These are phyloP conservation scores for Eugenia klotzschiana DNA, from an alignment of 441 rosid genomes.

Conservation along the genomic window DNA sequence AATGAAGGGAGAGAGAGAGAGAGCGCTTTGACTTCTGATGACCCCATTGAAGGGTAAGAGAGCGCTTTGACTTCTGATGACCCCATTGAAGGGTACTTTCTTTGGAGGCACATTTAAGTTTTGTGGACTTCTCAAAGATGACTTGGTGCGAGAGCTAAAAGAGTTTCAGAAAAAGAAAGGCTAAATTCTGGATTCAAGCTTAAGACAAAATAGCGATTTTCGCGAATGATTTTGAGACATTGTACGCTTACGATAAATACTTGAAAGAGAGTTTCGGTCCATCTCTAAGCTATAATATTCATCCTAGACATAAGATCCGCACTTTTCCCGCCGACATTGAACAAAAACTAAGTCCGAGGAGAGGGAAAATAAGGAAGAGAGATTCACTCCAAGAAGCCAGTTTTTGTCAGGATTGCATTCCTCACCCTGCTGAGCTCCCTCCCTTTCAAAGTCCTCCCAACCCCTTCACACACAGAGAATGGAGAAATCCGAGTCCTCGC, in stretches of 20 bases:
- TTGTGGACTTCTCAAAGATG: neutral
- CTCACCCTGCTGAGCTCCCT: slow-evolving; percentile 92
- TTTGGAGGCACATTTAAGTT: neutral
- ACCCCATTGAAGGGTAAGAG: too few species aligned
- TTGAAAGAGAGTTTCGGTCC: neutral
- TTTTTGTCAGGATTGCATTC: slow-evolving; percentile 73
- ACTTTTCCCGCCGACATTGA: neutral
- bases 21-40: too few species aligned
- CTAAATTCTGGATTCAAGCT: neutral
- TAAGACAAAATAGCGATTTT: neutral
- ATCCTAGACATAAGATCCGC: neutral
- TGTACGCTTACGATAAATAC: neutral
- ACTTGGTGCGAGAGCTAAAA: neutral
- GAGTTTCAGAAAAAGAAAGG: neutral
- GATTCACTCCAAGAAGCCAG: slow-evolving; percentile 75
- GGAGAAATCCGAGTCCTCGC: slow-evolving; percentile 76
- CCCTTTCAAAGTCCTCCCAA: slow-evolving; percentile 93
- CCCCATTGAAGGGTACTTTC: neutral
- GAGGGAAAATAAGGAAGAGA: neutral
- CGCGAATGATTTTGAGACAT: neutral
- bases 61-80: too few species aligned
- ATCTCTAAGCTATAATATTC: neutral
- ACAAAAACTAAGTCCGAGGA: neutral
- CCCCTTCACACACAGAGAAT: slow-evolving; percentile 79
- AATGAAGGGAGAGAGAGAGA: too few species aligned